These are phyloP conservation scores for Theileria equi DNA, from an alignment of 169 alveolate species.

Conservation along the genomic window DNA sequence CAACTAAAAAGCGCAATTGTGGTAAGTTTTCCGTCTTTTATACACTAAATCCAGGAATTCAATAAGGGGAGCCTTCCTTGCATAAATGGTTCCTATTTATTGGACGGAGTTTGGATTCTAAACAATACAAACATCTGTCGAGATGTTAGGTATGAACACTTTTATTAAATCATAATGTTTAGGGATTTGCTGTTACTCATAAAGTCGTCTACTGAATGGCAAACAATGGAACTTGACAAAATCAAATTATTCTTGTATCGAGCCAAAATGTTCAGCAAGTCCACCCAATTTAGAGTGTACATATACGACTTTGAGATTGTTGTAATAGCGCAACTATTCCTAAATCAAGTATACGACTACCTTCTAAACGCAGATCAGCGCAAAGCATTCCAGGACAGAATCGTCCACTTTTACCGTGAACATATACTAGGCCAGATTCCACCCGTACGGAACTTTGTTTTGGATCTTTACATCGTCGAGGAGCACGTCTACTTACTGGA, in stretches of 20 bases:
- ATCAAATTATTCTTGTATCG: conserved; percentile 16
- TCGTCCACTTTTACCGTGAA: conserved; percentile 1
- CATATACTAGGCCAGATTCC: background rate
- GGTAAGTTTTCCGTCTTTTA: background rate
- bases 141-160: conserved; percentile 12
- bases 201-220: conserved; percentile 57
- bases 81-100: conserved; percentile 30
- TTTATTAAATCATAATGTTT: background rate
- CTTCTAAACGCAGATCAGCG: conserved; percentile 12
- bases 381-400: background rate
- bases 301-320: conserved; percentile 14
- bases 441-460: background rate
- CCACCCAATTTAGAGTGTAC: conserved; percentile 16
- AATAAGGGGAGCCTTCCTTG: conserved; percentile 27
- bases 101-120: conserved; percentile 48
- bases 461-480: conserved; percentile 1
- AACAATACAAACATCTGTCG: conserved; percentile 26
- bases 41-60: background rate
- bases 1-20: background rate
- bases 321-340: conserved; percentile 37
- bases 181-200: conserved; percentile 52
- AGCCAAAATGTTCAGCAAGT: background rate
- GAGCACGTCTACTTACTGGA: conserved; percentile 2
- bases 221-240: background rate
- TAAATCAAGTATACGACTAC: conserved; percentile 38